Percentiles rank a stretch among this genome's conserved stretches.
These are phyloP conservation scores for Berkeleyomyces basicola DNA, from an alignment of 2,329 filamentous ascomycete genomes.

Conservation along the genomic window DNA sequence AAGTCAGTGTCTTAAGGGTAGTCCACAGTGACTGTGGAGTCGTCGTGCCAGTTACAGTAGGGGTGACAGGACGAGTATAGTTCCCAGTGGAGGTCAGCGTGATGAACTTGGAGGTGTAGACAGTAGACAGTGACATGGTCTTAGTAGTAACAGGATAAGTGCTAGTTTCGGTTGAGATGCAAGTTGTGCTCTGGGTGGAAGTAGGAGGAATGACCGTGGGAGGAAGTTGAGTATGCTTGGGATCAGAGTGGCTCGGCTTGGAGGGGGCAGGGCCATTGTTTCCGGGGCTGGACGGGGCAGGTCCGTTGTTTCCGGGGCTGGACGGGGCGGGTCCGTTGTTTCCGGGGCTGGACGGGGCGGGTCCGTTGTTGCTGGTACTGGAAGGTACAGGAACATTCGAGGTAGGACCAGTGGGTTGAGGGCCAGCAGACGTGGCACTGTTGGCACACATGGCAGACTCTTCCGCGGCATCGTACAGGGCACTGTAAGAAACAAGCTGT, in stretches of 20 bases:
- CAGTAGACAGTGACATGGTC: not conserved
- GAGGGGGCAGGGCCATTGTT: not conserved
- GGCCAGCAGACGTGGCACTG: not conserved
- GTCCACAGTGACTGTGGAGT: not conserved
- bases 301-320: not conserved
- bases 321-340: not conserved
- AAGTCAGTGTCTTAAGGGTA: not conserved
- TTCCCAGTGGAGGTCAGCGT: not conserved
- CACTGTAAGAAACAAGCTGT: not conserved
- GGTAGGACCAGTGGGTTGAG: not conserved
- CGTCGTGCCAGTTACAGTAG: not conserved
- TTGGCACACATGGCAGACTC: not conserved
- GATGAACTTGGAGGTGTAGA: not conserved
- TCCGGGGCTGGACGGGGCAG: not conserved
- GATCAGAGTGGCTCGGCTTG: not conserved
- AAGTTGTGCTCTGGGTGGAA: not conserved
- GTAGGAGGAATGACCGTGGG: not conserved
- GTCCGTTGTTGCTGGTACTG: not conserved
- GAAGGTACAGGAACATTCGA: not conserved
- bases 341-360: not conserved
- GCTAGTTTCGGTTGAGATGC: not conserved
- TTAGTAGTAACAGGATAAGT: not conserved
- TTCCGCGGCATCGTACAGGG: slow-evolving; percentile 4
- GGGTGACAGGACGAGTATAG: not conserved
- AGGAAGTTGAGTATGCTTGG: not conserved